These are phyloP conservation scores for Pseudomassariella vexata DNA, from an alignment of 2,329 filamentous ascomycete species.

Conservation along the genomic window DNA sequence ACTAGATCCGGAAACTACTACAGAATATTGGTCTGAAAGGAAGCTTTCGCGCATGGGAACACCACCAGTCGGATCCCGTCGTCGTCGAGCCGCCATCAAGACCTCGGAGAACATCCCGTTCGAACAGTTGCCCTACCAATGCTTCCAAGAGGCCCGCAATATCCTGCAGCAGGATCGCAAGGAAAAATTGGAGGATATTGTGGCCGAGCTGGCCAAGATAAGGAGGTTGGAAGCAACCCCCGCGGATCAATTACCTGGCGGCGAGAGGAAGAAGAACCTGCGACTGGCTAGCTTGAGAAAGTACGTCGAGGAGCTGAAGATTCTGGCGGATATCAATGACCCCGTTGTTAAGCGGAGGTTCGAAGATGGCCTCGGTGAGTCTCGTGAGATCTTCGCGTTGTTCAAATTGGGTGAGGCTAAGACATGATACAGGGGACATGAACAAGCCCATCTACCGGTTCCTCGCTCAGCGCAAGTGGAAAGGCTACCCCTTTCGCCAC, in stretches of 20 bases:
- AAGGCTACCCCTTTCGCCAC: slow-evolving; percentile 70
- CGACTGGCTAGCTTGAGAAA: slow-evolving; percentile 64
- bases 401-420: slow-evolving; percentile 12
- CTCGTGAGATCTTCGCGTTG: slow-evolving; percentile 1
- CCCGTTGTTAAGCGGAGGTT: slow-evolving; percentile 89
- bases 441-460: slow-evolving; percentile 92
- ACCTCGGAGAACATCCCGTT: slow-evolving; percentile 69
- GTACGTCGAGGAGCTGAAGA: slow-evolving; percentile 74
- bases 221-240: slow-evolving; percentile 57
- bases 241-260: slow-evolving; percentile 51
- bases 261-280: slow-evolving; percentile 58
- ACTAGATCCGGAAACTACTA: slow-evolving; percentile 64
- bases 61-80: slow-evolving; percentile 74
- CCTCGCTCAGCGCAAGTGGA: slow-evolving; percentile 85
- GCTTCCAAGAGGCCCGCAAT: slow-evolving; percentile 92
- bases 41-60: slow-evolving; percentile 63
- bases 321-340: slow-evolving; percentile 91
- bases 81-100: slow-evolving; percentile 70
- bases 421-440: slow-evolving; percentile 68
- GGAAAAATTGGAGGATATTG: slow-evolving; percentile 73
- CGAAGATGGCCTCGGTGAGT: slow-evolving; percentile 80
- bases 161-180: slow-evolving; percentile 73
- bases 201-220: slow-evolving; percentile 62
- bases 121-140: slow-evolving; percentile 92
- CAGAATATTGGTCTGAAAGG: slow-evolving; percentile 57